Conservation (phyloP, 2,329 filamentous ascomycete species). For the Sordariomycetes sp. region DNA sequence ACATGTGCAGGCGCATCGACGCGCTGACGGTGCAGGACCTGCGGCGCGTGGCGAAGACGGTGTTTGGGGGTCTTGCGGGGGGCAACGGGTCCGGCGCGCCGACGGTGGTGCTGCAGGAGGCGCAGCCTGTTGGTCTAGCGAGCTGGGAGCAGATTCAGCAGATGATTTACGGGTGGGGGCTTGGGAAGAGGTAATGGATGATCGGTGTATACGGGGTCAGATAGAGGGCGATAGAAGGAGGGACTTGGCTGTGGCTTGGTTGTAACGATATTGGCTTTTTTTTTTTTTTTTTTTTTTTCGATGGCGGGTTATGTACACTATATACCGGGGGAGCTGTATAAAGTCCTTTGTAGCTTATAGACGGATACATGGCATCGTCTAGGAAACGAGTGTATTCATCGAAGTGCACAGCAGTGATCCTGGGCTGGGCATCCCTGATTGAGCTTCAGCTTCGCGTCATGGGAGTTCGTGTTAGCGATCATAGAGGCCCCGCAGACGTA, state of each 20-base stretch:
- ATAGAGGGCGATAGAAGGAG: neutral
- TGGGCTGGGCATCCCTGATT: too few species aligned
- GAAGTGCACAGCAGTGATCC: too few species aligned
- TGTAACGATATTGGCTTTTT: neutral
- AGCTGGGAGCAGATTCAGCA: conserved; percentile 86
- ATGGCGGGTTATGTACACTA: neutral
- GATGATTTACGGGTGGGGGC: conserved; percentile 67
- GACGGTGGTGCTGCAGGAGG: conserved; percentile 90
- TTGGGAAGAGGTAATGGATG: conserved; percentile 41
- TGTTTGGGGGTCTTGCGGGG: conserved; percentile 63
- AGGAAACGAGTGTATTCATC: too few species aligned
- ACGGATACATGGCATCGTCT: neutral
- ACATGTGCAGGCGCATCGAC: conserved; percentile 88
- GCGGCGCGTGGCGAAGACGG: conserved; percentile 62
- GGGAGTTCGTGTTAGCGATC: too few species aligned
- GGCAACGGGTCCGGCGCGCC: conserved; percentile 76
- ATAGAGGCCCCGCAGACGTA: too few species aligned
- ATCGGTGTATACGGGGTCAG: too few species aligned
- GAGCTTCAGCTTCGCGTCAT: too few species aligned
- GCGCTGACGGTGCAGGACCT: conserved; percentile 68
- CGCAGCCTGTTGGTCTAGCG: conserved; percentile 60
- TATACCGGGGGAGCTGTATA: neutral
- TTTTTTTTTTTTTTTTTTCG: neutral
- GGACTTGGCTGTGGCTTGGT: neutral
- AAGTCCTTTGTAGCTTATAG: neutral